These are phyloP conservation scores for Globisporangium uncinulatum DNA, from an alignment of 352 stramenopile genomes.

Conservation along the genomic window DNA sequence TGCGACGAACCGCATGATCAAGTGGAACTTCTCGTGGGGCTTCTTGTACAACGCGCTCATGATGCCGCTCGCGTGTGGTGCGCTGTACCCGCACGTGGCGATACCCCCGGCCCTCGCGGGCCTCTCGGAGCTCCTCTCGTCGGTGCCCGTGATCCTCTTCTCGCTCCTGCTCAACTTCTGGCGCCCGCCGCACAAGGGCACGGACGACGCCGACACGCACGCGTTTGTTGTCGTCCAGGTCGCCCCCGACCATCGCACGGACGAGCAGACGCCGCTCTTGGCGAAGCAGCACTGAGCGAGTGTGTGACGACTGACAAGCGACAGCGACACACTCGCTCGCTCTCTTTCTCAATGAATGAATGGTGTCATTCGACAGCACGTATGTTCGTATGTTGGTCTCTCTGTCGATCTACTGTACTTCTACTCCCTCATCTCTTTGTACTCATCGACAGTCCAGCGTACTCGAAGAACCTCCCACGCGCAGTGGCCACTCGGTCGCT, in stretches of 20 bases:
- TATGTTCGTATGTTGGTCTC: too few species aligned
- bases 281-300: conserved; percentile 3
- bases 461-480: conserved; percentile 28
- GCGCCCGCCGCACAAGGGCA: conserved; percentile 34
- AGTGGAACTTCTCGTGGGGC: conserved; percentile 69
- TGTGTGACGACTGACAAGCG: too few species aligned
- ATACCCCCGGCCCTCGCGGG: conserved; percentile 67
- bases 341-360: too few species aligned
- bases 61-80: conserved; percentile 70
- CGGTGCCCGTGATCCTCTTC: conserved; percentile 75
- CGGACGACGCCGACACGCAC: conserved; percentile 11
- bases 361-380: too few species aligned
- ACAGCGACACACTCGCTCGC: too few species aligned
- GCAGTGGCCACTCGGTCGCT: conserved; percentile 7
- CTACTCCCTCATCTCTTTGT: background rate
- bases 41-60: conserved; percentile 71
- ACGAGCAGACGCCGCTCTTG: conserved; percentile 35
- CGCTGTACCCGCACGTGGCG: conserved; percentile 52
- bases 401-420: background rate
- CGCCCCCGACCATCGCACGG: background rate
- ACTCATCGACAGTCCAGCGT: conserved; percentile 9
- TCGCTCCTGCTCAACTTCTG: conserved; percentile 67
- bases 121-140: conserved; percentile 66
- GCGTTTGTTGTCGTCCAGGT: conserved; percentile 32
- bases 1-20: conserved; percentile 62